These are phyloP conservation scores for Ormosia semicastrata DNA, from an alignment of 306 rosid species.

Conservation along the genomic window DNA sequence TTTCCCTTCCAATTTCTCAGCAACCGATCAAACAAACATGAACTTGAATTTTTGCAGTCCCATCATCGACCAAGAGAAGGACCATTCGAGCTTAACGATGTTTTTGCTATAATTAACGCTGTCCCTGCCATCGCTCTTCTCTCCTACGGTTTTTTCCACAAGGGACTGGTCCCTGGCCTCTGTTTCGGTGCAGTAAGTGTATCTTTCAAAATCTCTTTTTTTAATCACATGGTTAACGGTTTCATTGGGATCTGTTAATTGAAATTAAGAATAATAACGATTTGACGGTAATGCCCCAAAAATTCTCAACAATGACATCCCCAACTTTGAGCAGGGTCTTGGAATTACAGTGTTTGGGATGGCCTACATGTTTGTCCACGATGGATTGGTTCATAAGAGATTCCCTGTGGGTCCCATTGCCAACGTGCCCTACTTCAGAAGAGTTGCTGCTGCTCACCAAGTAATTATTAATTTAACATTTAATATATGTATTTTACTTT, in stretches of 20 bases:
- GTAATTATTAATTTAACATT: constrained; percentile 36
- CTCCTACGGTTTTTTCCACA: constrained; percentile 81
- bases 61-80: constrained; percentile 98
- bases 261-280: not conserved
- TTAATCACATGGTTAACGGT: constrained; percentile 28
- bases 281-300: constrained; percentile 33
- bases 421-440: constrained; percentile 84
- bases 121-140: constrained; percentile 90
- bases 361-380: constrained; percentile 99
- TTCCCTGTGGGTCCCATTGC: constrained; percentile 99
- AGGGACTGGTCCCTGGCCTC: constrained; percentile 86
- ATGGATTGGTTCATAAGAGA: constrained; percentile 92
- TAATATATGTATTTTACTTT: not conserved
- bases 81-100: constrained; percentile 89
- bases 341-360: constrained; percentile 97
- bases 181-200: constrained; percentile 90
- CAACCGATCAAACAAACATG: not conserved
- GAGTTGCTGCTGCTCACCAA: constrained; percentile 89
- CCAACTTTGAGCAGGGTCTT: constrained; percentile 58
- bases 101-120: constrained; percentile 84
- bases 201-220: constrained; percentile 33
- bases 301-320: not conserved
- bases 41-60: constrained; percentile 56
- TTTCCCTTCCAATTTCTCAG: not conserved
- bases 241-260: constrained; percentile 33